A percentile compares a stretch with the other conserved stretches of the same genome.
phyloP scores from a whole-genome alignment of 1,139 yeast species.

The Protomyces pachydermus region DNA sequence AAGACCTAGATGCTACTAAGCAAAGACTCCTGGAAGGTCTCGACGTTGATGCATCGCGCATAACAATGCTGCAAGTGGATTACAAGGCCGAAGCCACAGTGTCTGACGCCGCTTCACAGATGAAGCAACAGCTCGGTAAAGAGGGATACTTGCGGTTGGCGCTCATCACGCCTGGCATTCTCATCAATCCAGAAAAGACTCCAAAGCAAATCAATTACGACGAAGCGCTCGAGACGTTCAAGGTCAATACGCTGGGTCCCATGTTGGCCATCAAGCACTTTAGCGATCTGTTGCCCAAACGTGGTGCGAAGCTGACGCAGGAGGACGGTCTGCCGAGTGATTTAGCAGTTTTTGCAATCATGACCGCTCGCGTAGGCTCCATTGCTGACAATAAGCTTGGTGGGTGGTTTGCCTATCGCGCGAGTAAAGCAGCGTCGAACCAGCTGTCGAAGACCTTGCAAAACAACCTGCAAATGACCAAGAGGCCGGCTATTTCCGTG shows the following conservation, averaged over 20 bases:
- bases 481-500: slow-evolving; percentile 17
- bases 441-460: slow-evolving; percentile 21
- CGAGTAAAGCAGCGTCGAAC: slow-evolving; percentile 26
- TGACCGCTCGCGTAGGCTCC: slow-evolving; percentile 25
- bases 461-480: slow-evolving; percentile 13
- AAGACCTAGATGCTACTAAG: slow-evolving; percentile 3
- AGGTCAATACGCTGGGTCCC: slow-evolving; percentile 25
- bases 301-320: slow-evolving; percentile 1
- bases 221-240: slow-evolving; percentile 14
- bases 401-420: slow-evolving; percentile 27
- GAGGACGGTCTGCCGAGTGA: slow-evolving; percentile 9
- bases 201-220: slow-evolving; percentile 18
- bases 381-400: slow-evolving; percentile 24
- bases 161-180: slow-evolving; percentile 13
- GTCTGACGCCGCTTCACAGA: background rate
- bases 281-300: slow-evolving; percentile 12
- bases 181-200: slow-evolving; percentile 18
- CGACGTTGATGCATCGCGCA: background rate
- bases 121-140: slow-evolving; percentile 1
- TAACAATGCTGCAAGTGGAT: slow-evolving; percentile 16
- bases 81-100: slow-evolving; percentile 6
- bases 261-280: slow-evolving; percentile 26
- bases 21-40: slow-evolving; percentile 16
- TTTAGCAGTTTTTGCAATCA: slow-evolving; percentile 21
- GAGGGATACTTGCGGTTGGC: slow-evolving; percentile 14